phyloP scores from a whole-genome alignment of 192 early-diverging fungal genomes.

The Thoreauomyces humboldtii region DNA sequence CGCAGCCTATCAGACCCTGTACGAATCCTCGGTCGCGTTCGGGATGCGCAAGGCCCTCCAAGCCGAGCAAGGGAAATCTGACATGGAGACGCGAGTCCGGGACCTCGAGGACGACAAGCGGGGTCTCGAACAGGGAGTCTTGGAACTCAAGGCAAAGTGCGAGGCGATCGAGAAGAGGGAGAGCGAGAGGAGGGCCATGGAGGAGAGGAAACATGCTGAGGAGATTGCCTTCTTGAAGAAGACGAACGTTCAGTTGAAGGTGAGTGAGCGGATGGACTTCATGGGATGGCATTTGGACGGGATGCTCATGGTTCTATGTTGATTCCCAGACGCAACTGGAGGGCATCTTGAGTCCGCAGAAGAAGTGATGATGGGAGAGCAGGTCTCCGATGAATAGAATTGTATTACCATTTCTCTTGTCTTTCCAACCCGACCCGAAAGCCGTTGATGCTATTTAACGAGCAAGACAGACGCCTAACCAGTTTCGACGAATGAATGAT shows the following conservation, averaged over 20 bases:
- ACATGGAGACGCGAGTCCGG: slow-evolving; percentile 62
- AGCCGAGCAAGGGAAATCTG: slow-evolving; percentile 61
- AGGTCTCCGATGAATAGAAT: too few relatives aligned
- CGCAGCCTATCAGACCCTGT: slow-evolving; percentile 63
- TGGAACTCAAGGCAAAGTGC: slow-evolving; percentile 66
- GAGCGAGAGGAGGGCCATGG: slow-evolving; percentile 59
- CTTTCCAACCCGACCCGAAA: background rate
- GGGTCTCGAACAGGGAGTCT: slow-evolving; percentile 51
- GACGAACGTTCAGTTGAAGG: slow-evolving; percentile 67
- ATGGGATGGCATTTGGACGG: background rate
- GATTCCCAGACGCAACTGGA: slow-evolving; percentile 57
- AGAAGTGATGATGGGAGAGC: too few relatives aligned
- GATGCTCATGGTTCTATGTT: background rate
- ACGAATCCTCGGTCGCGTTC: slow-evolving; percentile 61
- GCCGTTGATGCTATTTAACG: background rate
- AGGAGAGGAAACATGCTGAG: slow-evolving; percentile 65
- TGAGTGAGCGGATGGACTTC: slow-evolving; percentile 8
- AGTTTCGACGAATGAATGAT: too few relatives aligned
- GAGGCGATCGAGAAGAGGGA: slow-evolving; percentile 65
- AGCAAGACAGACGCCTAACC: too few relatives aligned
- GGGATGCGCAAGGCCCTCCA: slow-evolving; percentile 65
- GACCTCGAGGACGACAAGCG: slow-evolving; percentile 64
- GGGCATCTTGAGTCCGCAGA: slow-evolving; percentile 64
- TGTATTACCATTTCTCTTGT: background rate
- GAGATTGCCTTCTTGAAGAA: slow-evolving; percentile 68